Evolutionary conservation across 75 land plant species (phyloP).

Genomic region (Pinus albicaulis): DNA sequence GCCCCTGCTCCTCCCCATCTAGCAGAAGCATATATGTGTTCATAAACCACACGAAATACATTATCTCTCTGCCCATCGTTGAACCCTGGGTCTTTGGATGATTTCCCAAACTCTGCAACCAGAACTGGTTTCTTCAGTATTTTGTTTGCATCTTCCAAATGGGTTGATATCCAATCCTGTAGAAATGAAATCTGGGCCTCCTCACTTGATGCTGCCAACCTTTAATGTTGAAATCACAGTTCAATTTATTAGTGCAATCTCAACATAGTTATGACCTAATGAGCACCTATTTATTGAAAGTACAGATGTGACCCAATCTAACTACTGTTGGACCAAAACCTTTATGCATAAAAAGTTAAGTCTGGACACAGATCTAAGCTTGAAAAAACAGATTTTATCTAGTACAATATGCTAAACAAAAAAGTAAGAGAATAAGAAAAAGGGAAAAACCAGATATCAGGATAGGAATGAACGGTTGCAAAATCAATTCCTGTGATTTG

Average conservation of each 20-base stretch:
- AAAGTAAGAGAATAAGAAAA: no score
- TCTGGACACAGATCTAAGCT: neutral
- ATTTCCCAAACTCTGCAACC: constrained; percentile 54
- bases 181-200: constrained; percentile 32
- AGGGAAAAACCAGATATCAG: constrained; percentile 44
- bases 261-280: no score
- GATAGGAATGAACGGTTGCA: constrained; percentile 57
- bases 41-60: constrained; percentile 22
- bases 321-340: neutral
- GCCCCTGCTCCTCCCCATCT: constrained; percentile 10
- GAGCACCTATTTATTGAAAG: no score
- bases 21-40: constrained; percentile 39
- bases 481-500: constrained; percentile 39
- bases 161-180: constrained; percentile 31
- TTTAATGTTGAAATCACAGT: constrained; percentile 10
- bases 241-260: no score
- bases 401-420: no score
- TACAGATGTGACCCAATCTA: no score
- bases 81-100: constrained; percentile 9
- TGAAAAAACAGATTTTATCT: neutral
- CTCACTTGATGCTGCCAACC: constrained; percentile 28
- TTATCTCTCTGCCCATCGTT: constrained; percentile 12
- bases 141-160: constrained; percentile 26
- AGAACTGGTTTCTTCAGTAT: constrained; percentile 45
- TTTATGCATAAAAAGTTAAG: neutral